These are phyloP conservation scores for Trichoderma orchidacearum DNA, from an alignment of 495 filamentous ascomycete species.

Conservation along the genomic window DNA sequence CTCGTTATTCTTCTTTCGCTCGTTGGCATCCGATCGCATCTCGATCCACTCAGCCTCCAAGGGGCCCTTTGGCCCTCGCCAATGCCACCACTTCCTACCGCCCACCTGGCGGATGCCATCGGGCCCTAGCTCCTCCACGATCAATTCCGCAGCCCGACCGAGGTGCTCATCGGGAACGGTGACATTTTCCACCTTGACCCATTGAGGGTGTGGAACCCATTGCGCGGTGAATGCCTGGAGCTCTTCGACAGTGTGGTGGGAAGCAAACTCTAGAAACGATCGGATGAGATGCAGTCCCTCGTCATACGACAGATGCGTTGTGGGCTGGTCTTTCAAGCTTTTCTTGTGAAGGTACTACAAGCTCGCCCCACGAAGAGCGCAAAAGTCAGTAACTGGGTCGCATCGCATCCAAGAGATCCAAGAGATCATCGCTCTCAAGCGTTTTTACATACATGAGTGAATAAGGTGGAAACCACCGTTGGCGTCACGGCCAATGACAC, in stretches of 20 bases:
- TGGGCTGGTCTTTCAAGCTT: constrained; percentile 59
- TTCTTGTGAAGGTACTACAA: constrained; percentile 70
- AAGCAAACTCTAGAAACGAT: constrained; percentile 68
- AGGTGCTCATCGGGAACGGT: constrained; percentile 51
- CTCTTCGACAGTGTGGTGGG: constrained; percentile 82
- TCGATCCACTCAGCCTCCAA: constrained; percentile 89
- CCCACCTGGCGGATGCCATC: constrained; percentile 62
- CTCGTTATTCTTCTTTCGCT: constrained; percentile 44
- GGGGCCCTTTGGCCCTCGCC: constrained; percentile 48
- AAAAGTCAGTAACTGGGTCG: neutral
- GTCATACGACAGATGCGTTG: constrained; percentile 80
- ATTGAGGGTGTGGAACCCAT: constrained; percentile 78
- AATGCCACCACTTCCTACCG: constrained; percentile 88
- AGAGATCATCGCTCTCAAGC: neutral
- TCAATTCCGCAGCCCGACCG: constrained; percentile 40
- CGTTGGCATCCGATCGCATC: constrained; percentile 71
- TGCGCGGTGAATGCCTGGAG: constrained; percentile 80
- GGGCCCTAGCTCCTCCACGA: constrained; percentile 60
- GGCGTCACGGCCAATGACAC: constrained; percentile 51
- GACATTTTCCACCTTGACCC: constrained; percentile 69
- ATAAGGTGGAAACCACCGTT: constrained; percentile 48
- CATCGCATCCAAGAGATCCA: neutral
- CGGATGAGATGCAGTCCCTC: constrained; percentile 84
- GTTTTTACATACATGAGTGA: constrained; percentile 38
- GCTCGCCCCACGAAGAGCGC: neutral